phyloP scores from a whole-genome alignment of 495 filamentous ascomycete genomes.

The Penicillium maclennaniae region DNA sequence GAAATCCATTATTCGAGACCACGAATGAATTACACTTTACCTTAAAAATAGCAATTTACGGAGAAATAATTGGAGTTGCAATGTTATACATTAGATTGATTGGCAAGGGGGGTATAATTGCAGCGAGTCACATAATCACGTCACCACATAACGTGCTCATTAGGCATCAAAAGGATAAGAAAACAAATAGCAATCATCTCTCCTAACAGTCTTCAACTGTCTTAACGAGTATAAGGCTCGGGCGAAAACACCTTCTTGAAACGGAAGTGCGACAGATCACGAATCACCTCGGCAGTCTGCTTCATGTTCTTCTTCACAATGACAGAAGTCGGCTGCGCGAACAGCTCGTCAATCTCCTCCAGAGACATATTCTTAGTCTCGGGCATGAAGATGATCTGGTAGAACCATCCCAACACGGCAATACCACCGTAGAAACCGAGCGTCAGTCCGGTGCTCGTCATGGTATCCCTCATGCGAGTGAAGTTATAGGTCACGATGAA shows the following conservation, averaged over 20 bases:
- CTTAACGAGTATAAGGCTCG: constrained; percentile 13
- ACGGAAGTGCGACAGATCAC: constrained; percentile 29
- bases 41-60: too few species aligned
- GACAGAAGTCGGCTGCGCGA: constrained; percentile 51
- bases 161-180: background rate
- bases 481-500: constrained; percentile 66
- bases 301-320: constrained; percentile 50
- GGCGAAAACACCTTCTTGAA: constrained; percentile 36
- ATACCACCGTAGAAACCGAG: constrained; percentile 61
- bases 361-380: constrained; percentile 62
- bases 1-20: too few species aligned
- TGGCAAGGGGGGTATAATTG: constrained; percentile 19
- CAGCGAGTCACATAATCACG: constrained; percentile 6
- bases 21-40: too few species aligned
- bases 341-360: constrained; percentile 58
- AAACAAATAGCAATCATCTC: background rate
- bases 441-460: constrained; percentile 53
- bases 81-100: constrained; percentile 4
- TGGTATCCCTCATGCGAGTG: constrained; percentile 52
- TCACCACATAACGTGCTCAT: constrained; percentile 12
- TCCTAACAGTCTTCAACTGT: background rate
- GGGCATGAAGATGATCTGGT: constrained; percentile 59
- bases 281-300: constrained; percentile 31
- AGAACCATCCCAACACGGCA: constrained; percentile 53
- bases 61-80: background rate